Percentiles rank a stretch among this genome's conserved stretches.
These are phyloP conservation scores for Beauveria pseudobassiana DNA, from an alignment of 2,329 filamentous ascomycete genomes.

Conservation along the genomic window DNA sequence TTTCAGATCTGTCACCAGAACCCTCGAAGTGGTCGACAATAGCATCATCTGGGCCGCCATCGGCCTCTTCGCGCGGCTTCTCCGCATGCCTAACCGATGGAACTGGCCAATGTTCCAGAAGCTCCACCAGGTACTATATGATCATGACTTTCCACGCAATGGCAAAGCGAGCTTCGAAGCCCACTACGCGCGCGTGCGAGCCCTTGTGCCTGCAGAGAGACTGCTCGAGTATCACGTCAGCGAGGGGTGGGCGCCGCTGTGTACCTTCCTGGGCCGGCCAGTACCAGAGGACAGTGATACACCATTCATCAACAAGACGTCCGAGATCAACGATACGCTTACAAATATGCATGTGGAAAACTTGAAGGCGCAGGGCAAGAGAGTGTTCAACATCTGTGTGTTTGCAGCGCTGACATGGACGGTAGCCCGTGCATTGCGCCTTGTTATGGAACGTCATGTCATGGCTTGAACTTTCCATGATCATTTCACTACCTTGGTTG, in stretches of 20 bases:
- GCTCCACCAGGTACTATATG: conserved; percentile 15
- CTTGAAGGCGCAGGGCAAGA: conserved; percentile 1
- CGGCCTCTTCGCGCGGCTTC: background rate
- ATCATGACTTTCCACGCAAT: conserved; percentile 5
- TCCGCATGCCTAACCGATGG: conserved; percentile 7
- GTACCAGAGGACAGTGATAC: conserved; percentile 16
- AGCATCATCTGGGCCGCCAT: conserved; percentile 5
- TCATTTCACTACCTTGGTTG: background rate
- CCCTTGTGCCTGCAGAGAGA: conserved; percentile 11
- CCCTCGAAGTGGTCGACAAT: background rate
- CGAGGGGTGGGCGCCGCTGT: conserved; percentile 21
- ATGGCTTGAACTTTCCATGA: background rate
- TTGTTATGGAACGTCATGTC: background rate
- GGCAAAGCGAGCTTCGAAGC: conserved; percentile 15
- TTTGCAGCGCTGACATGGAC: conserved; percentile 1
- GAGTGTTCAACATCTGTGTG: background rate
- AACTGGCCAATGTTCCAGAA: conserved; percentile 14
- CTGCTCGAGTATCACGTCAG: conserved; percentile 18
- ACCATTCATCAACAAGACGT: conserved; percentile 12
- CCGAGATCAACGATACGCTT: conserved; percentile 9
- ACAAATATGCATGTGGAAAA: background rate
- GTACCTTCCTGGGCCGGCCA: conserved; percentile 18
- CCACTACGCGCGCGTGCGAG: conserved; percentile 17
- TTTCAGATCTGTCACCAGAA: background rate
- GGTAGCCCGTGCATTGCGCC: background rate